phyloP scores from a whole-genome alignment of 768 basidiomycete genomes.

The Mycena galericulata region DNA sequence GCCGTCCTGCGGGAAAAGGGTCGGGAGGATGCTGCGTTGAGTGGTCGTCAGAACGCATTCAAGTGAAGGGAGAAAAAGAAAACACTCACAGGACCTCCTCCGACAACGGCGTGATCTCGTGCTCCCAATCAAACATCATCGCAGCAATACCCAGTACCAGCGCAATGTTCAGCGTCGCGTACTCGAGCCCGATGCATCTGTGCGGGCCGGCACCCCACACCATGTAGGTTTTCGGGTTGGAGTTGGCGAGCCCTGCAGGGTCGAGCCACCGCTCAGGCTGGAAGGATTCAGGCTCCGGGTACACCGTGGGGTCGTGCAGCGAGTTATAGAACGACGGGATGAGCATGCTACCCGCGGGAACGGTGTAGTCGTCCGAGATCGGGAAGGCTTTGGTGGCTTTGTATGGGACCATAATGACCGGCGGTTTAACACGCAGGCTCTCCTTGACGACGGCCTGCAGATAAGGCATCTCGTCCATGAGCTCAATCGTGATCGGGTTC shows the following conservation, averaged over 20 bases:
- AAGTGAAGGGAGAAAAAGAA: slow-evolving; percentile 12
- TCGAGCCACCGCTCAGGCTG: slow-evolving; percentile 95
- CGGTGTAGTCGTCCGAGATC: slow-evolving; percentile 91
- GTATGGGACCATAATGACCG: slow-evolving; percentile 99
- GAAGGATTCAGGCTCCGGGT: slow-evolving; percentile 87
- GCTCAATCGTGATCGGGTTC: slow-evolving; percentile 84
- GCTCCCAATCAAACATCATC: slow-evolving; percentile 86
- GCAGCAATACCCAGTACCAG: slow-evolving; percentile 88
- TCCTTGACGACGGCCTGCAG: slow-evolving; percentile 94
- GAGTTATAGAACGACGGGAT: slow-evolving; percentile 96
- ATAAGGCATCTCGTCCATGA: slow-evolving; percentile 94
- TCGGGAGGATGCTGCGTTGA: slow-evolving; percentile 94
- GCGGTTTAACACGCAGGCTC: slow-evolving; percentile 90
- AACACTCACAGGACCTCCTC: slow-evolving; percentile 82
- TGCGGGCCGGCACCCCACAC: slow-evolving; percentile 96
- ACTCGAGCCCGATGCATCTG: slow-evolving; percentile 92
- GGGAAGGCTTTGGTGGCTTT: slow-evolving; percentile 90
- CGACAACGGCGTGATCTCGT: slow-evolving; percentile 82
- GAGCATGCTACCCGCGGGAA: slow-evolving; percentile 91
- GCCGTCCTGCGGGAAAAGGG: slow-evolving; percentile 95
- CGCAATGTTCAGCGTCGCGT: slow-evolving; percentile 91
- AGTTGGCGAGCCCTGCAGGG: slow-evolving; percentile 77
- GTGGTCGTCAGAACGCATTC: not conserved
- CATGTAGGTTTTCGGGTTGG: slow-evolving; percentile 94
- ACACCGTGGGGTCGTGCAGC: slow-evolving; percentile 89